Base-by-base conservation (phyloP, 805 yeast species). In the Candida palmyrensis region DNA sequence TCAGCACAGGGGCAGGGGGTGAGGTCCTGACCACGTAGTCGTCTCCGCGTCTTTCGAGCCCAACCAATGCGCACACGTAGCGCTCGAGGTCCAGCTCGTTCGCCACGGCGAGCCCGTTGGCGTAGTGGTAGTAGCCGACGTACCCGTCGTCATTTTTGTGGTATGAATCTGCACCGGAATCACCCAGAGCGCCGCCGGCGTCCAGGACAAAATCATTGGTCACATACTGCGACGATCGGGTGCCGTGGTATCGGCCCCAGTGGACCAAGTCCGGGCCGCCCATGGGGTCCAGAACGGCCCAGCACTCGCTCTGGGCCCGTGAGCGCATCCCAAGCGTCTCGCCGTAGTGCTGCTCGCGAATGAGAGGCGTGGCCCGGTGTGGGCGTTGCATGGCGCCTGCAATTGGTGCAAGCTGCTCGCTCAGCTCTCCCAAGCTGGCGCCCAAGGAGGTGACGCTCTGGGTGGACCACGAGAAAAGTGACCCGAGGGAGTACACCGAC, bases 251-350 rank as follows among this genome's bases (percentile, higher is more conserved):
- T 19, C 51, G 47, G 17, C 65, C 68, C 52, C 57, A 55, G 41
- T 65, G 70, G 9, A 62, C 33, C 37, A 65, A 49, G 39, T 65
- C 68, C 9, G 65, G 58, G 1, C 68, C 64, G 1, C 71, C 71
- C 4, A 39, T 14, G 19, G 29, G 34, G 15, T 29, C 22, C 9
- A 13, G 12, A 10, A 25, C 34, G 17, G 6, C 10, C 34, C 34
- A 31, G 10, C 18, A 11, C 18, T 37, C 35, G 13, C 40, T 26
- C 22, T 52, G 53, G n/a, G 48, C 42, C 32, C 38, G 39, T 8
- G 56, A 27, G 13, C 68, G 40, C 18, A 41, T 33, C 2, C 55
- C 60, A 9, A 61, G 32, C 2, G 55, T 43, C 33, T 49, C 50
- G 10, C 66, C 64, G 36, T 47, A 59, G 10, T 39, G 27, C 18